Conservation (phyloP, 129 eudicot genomes). For the Flaveria linearis region DNA sequence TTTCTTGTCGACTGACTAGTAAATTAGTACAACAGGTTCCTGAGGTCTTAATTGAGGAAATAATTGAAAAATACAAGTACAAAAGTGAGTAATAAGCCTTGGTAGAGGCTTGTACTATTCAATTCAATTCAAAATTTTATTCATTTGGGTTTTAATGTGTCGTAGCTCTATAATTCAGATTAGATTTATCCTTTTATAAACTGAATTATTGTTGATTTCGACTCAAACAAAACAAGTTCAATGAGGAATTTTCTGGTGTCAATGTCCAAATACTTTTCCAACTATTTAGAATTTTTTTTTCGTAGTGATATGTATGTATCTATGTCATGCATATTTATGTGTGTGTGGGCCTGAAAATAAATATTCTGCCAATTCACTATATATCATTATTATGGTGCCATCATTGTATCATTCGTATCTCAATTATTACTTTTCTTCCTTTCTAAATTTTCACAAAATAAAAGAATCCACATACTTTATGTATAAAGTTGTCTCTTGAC, state of each 20-base stretch:
- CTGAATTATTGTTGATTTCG: too few species aligned
- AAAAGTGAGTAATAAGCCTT: too few species aligned
- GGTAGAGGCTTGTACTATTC: too few species aligned
- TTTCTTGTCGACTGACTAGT: too few species aligned
- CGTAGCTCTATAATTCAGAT: too few species aligned
- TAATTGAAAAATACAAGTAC: too few species aligned
- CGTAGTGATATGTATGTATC: not conserved
- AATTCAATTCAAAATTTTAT: too few species aligned
- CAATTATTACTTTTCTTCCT: slow-evolving; percentile 13
- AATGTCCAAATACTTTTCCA: not conserved
- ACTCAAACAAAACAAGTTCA: not conserved
- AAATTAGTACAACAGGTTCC: too few species aligned
- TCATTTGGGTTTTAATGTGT: too few species aligned
- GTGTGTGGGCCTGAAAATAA: slow-evolving; percentile 28
- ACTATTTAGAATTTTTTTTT: not conserved
- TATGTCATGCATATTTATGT: not conserved
- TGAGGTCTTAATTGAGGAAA: too few species aligned
- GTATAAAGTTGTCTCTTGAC: not conserved
- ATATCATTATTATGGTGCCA: slow-evolving; percentile 25
- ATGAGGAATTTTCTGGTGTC: not conserved
- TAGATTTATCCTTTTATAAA: too few species aligned
- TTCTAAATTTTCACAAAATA: not conserved
- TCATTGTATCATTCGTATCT: slow-evolving; percentile 16
- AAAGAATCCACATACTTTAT: not conserved
- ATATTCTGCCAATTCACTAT: slow-evolving; percentile 34